These are phyloP conservation scores for Moniliella sp. DNA, from an alignment of 1,284 basidiomycete genomes.

Conservation along the genomic window DNA sequence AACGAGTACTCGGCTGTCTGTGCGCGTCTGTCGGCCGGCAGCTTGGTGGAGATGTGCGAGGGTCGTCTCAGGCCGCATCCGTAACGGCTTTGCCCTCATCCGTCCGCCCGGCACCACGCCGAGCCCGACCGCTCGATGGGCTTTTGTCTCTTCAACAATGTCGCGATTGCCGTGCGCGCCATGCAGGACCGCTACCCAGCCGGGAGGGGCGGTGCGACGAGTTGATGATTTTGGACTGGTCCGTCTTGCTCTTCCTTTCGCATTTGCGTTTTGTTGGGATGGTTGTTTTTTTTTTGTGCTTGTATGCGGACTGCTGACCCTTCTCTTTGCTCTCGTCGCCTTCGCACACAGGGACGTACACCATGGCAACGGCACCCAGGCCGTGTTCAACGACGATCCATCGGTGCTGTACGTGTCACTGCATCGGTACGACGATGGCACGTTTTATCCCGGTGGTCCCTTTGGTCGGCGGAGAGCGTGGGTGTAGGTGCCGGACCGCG, in stretches of 20 bases:
- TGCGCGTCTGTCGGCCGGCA: constrained; percentile 72
- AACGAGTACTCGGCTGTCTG: constrained; percentile 62
- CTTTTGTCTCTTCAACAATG: constrained; percentile 4
- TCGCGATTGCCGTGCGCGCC: constrained; percentile 1
- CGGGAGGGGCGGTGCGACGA: constrained; percentile 39
- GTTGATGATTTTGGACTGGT: constrained; percentile 83
- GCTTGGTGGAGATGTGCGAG: constrained; percentile 70
- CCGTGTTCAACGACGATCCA: constrained; percentile 3
- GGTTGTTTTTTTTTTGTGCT: too few relatives aligned
- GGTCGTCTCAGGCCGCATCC: constrained; percentile 61
- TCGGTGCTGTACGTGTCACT: constrained; percentile 5
- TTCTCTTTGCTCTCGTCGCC: too few relatives aligned
- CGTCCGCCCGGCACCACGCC: constrained; percentile 61
- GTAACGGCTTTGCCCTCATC: constrained; percentile 81
- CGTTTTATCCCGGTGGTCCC: constrained; percentile 2
- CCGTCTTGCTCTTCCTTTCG: too few relatives aligned
- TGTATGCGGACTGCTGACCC: too few relatives aligned
- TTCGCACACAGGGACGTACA: too few relatives aligned
- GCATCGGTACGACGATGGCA: constrained; percentile 3
- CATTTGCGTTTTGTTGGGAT: too few relatives aligned
- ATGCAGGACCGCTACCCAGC: neutral
- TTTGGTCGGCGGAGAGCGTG: constrained; percentile 1
- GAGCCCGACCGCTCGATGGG: constrained; percentile 4
- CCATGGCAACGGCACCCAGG: constrained; percentile 5
- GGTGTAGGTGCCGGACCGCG: constrained; percentile 2